Percentiles rank a stretch among this genome's conserved stretches.
Evolutionary conservation across 768 basidiomycete species (phyloP).

Genomic region (Podaxis sp.): DNA sequence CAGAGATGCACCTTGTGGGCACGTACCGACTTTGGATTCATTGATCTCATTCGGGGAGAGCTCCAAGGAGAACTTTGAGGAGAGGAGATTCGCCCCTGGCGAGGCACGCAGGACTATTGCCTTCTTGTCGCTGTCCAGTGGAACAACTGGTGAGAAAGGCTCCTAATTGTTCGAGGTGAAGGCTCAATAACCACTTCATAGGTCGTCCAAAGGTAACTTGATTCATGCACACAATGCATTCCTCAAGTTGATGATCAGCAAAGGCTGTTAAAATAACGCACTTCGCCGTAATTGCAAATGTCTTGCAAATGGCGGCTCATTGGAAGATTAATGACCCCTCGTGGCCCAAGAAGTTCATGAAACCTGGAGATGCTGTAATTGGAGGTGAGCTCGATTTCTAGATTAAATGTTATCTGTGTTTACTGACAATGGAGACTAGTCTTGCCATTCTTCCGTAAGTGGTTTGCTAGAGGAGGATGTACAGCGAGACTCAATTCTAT

Average conservation of each 20-base stretch:
- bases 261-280: slow-evolving; percentile 72
- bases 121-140: slow-evolving; percentile 72
- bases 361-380: slow-evolving; percentile 55
- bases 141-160: slow-evolving; percentile 61
- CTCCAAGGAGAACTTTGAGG: slow-evolving; percentile 38
- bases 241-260: neutral
- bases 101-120: slow-evolving; percentile 64
- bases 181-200: slow-evolving; percentile 11
- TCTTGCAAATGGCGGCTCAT: slow-evolving; percentile 58
- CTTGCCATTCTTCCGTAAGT: slow-evolving; percentile 59
- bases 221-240: neutral
- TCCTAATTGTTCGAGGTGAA: neutral
- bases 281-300: slow-evolving; percentile 61
- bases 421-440: slow-evolving; percentile 34
- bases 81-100: slow-evolving; percentile 48
- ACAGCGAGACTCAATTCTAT: neutral
- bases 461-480: neutral
- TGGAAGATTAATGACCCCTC: slow-evolving; percentile 41
- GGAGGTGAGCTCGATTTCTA: slow-evolving; percentile 43
- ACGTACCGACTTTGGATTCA: slow-evolving; percentile 38
- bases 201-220: slow-evolving; percentile 37
- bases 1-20: slow-evolving; percentile 21
- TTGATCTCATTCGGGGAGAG: slow-evolving; percentile 45
- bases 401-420: neutral
- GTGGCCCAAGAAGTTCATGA: slow-evolving; percentile 39